Evolutionary conservation across 2,329 filamentous ascomycete species (phyloP), one percentile per base, ranked within the genome.

Genomic region (Exophiala spinifera): DNA sequence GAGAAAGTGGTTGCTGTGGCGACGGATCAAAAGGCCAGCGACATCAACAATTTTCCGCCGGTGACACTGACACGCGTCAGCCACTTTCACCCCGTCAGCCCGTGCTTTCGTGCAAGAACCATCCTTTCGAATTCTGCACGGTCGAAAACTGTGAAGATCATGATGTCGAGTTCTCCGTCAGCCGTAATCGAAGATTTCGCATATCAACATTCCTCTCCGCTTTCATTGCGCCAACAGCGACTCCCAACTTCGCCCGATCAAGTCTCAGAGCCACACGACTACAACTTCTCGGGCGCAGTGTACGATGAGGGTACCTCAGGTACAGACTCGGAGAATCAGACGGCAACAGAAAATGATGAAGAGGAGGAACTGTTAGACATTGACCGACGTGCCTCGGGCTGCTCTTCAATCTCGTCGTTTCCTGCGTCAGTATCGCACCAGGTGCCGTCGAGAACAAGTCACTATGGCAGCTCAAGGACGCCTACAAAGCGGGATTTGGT

Each of bases 381-480:
- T 28, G 40, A 55, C 15, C 44, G 53, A 20, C 50, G 58, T 15
- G 56, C 55, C 21, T 59, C 60, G 3, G 56, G 50, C 19, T 51
- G 53, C 47, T 64, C 62, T 14, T 64, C 62, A 3, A 61, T 64
- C 28, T 64, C 62, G 2, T 64, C 62, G 15, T 63, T 64, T 39
- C 62, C 62, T 17, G 56, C 57, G 3, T 61, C 62, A 13, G 53
- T 64, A 14, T 53, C 58, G n/a, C 62, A 59, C 34, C 47, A 46
- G 19, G 37, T 51, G 17, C 42, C 50, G 23, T 40, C 49, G 2
- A 56, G 33, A 28, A 21, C 56, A 43, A 46, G 55, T 31, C 46
- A 55, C 15, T 53, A 55, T 55, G 55, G 25, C 37, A 39, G 33
- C 8, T 53, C 51, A 17, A 50, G 51, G 20, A 61, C 53, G 34